Evolutionary conservation across 352 stramenopile genomes (phyloP), one percentile per base, ranked within the genome.

Genomic region (Thalassiosira livingstoniorum): DNA sequence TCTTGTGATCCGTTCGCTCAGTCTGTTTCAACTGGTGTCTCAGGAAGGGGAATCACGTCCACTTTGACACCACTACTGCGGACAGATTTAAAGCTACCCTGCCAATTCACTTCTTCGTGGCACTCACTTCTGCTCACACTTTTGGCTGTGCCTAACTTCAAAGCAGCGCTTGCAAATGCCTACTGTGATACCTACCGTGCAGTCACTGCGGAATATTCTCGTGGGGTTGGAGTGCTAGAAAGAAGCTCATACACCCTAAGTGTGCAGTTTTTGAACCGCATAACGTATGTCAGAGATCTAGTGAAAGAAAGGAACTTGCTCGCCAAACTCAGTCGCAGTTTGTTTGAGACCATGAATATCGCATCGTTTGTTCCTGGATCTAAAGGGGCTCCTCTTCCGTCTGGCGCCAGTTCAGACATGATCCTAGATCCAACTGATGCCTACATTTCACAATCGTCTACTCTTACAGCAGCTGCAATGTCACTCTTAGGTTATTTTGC

Each of bases 191-290:
- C 96, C 0, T 99, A 99, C 87, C 93, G 91, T 29, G 90, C 35
- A 51, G 87, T 97, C 10, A 95, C 88, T 21, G 57, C 77, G 0
- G 87, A 95, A 77, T 96, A 96, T 85, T 82, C 88, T 13, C 69
- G 83, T n/a, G 94, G 94, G 11, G 84, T 95, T n/a, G 93, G 93
- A 27, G 68, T 92, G 4, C 76, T 92, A 51, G 92, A 96, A 84
- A 73, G 83, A 51, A 92, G 86, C 23, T 83, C 92, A 11, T 97
- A 98, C 64, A 98, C 95, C 25, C 96, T 99, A 57, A 96, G 92
- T 37, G 97, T 99, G 3, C 97, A 99, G 86, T 99, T 99, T 75
- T 95, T 99, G 75, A 99, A 99, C 83, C 95, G 97, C n/a, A 95
- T 96, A 34, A 97, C 95, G 4, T 99, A 99, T 87, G 97, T 99